phyloP scores from a whole-genome alignment of 2,329 filamentous ascomycete species.

The Verticillium zaregamsianum region DNA sequence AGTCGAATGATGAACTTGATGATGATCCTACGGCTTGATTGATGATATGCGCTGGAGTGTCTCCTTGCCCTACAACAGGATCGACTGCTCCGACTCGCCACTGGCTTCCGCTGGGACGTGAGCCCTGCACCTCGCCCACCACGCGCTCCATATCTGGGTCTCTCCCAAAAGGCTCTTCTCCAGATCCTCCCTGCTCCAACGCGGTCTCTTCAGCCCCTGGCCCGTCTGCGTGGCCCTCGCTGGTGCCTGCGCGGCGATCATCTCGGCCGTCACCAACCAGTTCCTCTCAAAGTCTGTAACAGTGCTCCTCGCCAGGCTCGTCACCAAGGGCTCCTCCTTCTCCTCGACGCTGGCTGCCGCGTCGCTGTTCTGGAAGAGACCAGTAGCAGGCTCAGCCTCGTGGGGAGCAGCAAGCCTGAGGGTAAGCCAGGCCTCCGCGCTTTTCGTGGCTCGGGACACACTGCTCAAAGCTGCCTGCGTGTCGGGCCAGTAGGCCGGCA shows the following conservation, averaged over 20 bases:
- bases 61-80: not conserved
- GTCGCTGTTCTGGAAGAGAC: slow-evolving; percentile 16
- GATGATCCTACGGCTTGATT: not conserved
- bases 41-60: not conserved
- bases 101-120: not conserved
- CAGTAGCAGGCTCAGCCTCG: not conserved
- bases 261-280: slow-evolving; percentile 32
- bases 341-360: slow-evolving; percentile 2
- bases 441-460: slow-evolving; percentile 5
- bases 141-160: not conserved
- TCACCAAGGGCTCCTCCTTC: slow-evolving; percentile 23
- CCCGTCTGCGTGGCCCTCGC: slow-evolving; percentile 29
- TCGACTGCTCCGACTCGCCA: not conserved
- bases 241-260: slow-evolving; percentile 34
- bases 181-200: slow-evolving; percentile 26
- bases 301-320: slow-evolving; percentile 38
- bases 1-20: not conserved
- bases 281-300: slow-evolving; percentile 38
- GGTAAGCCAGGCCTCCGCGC: slow-evolving; percentile 2
- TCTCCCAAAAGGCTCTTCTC: slow-evolving; percentile 22
- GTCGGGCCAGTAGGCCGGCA: slow-evolving; percentile 3
- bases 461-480: slow-evolving; percentile 1
- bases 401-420: not conserved
- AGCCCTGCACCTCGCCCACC: slow-evolving; percentile 3
- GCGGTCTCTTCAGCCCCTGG: slow-evolving; percentile 25